phyloP scores from a whole-genome alignment of 768 basidiomycete species.

The Nidularia sp. region DNA sequence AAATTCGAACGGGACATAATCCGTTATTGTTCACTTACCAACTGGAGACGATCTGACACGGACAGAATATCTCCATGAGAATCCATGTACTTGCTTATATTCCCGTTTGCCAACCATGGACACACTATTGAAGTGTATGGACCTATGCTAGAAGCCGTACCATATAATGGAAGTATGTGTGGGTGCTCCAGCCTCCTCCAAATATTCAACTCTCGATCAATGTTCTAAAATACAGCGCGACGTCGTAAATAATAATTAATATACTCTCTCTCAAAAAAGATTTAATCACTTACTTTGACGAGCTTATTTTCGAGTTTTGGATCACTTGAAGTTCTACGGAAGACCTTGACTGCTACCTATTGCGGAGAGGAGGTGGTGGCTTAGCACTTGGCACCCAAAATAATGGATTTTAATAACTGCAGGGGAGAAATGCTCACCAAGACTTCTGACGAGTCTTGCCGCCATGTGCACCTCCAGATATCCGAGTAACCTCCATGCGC shows the following conservation, averaged over 20 bases:
- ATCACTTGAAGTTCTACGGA: constrained; percentile 27
- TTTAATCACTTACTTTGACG: constrained; percentile 15
- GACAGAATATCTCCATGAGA: constrained; percentile 27
- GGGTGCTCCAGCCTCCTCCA: constrained; percentile 35
- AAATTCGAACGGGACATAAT: background rate
- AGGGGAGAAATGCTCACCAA: background rate
- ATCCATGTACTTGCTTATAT: constrained; percentile 31
- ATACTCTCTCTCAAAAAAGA: background rate
- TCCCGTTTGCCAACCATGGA: constrained; percentile 37
- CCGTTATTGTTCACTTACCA: constrained; percentile 17
- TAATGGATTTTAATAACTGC: too few relatives aligned
- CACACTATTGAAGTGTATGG: constrained; percentile 33
- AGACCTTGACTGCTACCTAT: constrained; percentile 34
- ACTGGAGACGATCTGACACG: constrained; percentile 25
- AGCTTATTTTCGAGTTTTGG: constrained; percentile 24
- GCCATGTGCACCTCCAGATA: constrained; percentile 35
- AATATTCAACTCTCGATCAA: constrained; percentile 29
- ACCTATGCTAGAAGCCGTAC: constrained; percentile 31
- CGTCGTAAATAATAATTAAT: background rate
- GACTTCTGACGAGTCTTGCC: constrained; percentile 14
- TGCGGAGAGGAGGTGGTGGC: background rate
- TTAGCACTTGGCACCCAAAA: background rate
- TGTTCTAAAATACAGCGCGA: constrained; percentile 14
- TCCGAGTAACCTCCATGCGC: constrained; percentile 42
- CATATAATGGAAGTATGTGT: constrained; percentile 30